Conservation (phyloP, 805 yeast species). For the Candida arabinofermentans region DNA sequence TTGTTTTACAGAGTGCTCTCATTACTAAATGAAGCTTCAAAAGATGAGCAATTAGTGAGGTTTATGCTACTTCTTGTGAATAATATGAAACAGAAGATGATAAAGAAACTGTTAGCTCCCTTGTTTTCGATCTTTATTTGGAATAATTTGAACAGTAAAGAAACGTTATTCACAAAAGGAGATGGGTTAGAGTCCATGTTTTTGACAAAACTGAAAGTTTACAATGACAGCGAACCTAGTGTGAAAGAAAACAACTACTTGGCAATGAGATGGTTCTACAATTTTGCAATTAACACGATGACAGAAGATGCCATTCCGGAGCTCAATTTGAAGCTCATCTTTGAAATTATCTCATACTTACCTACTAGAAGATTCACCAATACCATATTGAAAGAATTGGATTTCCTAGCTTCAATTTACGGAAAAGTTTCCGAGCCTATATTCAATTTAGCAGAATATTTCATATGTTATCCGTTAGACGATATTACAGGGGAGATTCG, state of each 20-base stretch:
- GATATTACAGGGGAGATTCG: constrained; percentile 35
- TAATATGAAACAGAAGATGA: constrained; percentile 17
- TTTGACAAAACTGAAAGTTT: constrained; percentile 16
- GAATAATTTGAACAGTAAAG: constrained; percentile 23
- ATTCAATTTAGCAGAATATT: constrained; percentile 20
- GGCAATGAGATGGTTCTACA: constrained; percentile 27
- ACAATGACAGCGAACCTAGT: constrained; percentile 13
- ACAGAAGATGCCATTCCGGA: constrained; percentile 4
- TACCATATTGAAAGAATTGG: constrained; percentile 27
- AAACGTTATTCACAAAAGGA: constrained; percentile 11
- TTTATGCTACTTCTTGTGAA: constrained; percentile 24
- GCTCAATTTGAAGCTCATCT: constrained; percentile 23
- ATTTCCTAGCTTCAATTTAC: constrained; percentile 17
- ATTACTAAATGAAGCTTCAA: constrained; percentile 14
- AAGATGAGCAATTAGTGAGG: constrained; percentile 11
- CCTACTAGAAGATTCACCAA: constrained; percentile 38
- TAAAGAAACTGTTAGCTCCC: constrained; percentile 25
- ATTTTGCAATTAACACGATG: constrained; percentile 16
- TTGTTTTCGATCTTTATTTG: constrained; percentile 33
- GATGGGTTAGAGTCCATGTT: constrained; percentile 21
- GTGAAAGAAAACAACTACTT: constrained; percentile 16
- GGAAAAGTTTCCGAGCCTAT: background rate
- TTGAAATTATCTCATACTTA: constrained; percentile 33
- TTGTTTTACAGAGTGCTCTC: constrained; percentile 31
- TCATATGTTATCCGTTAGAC: constrained; percentile 37